Conservation (phyloP, 2,329 filamentous ascomycete genomes). For the Aspergillus felis region DNA sequence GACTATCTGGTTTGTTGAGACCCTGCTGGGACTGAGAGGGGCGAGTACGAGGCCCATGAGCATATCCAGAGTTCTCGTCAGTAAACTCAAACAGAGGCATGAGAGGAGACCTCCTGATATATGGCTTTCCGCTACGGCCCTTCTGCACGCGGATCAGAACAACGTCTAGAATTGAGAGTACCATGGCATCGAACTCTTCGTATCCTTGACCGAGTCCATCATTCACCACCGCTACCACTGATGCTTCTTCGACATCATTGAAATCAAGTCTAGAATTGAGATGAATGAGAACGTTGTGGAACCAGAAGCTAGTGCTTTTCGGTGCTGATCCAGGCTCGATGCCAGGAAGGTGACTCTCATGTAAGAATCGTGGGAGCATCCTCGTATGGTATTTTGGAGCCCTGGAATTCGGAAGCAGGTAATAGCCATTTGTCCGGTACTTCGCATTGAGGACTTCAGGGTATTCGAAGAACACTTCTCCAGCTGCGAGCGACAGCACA, state of each 20-base stretch:
- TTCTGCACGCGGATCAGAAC: slow-evolving; percentile 11
- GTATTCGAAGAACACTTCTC: slow-evolving; percentile 9
- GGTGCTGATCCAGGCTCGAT: slow-evolving; percentile 15
- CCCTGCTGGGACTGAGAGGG: not conserved
- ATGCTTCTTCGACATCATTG: slow-evolving; percentile 12
- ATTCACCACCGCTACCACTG: slow-evolving; percentile 10
- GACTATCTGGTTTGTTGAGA: not conserved
- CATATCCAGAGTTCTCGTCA: slow-evolving; percentile 5
- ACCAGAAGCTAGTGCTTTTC: slow-evolving; percentile 10
- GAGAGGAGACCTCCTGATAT: slow-evolving; percentile 9
- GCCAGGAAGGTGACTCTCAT: slow-evolving; percentile 12
- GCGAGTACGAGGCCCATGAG: slow-evolving; percentile 6
- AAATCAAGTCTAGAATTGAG: slow-evolving; percentile 11
- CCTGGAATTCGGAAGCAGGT: slow-evolving; percentile 2
- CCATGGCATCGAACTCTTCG: slow-evolving; percentile 12
- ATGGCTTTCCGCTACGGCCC: not conserved
- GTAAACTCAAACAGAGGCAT: slow-evolving; percentile 12
- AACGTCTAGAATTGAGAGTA: slow-evolving; percentile 16
- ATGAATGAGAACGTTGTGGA: slow-evolving; percentile 11
- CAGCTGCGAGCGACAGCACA: slow-evolving; percentile 14
- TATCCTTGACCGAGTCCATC: slow-evolving; percentile 10
- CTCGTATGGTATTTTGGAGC: not conserved
- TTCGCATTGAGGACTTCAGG: slow-evolving; percentile 2
- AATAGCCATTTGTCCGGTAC: slow-evolving; percentile 13
- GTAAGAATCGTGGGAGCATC: slow-evolving; percentile 13